A percentile compares a stretch with the other conserved stretches of the same genome.
Evolutionary conservation across 345 rosid species (phyloP).

Genomic region (Hypericum perforatum): DNA sequence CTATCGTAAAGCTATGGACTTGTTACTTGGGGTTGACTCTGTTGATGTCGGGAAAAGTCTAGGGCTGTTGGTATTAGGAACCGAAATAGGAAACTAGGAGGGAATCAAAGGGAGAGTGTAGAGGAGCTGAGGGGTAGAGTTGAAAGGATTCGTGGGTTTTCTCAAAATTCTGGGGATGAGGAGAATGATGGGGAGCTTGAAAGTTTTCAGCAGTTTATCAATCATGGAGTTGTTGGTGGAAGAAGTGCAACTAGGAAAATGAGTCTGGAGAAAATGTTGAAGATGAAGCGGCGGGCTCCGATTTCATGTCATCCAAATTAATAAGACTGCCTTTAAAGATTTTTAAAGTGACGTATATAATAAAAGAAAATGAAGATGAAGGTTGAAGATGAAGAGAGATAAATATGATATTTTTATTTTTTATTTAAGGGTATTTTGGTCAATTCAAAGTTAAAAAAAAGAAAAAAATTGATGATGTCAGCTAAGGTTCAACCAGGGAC

Average conservation of each 20-base stretch:
- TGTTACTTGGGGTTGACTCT: slow-evolving; percentile 64
- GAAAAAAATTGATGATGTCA: too few relatives aligned
- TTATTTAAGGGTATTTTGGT: too few relatives aligned
- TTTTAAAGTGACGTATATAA: too few relatives aligned
- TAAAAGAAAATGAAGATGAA: too few relatives aligned
- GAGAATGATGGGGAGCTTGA: slow-evolving; percentile 50
- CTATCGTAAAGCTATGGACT: slow-evolving; percentile 47
- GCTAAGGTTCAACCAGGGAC: too few relatives aligned
- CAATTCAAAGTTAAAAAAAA: too few relatives aligned
- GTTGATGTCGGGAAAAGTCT: slow-evolving; percentile 49
- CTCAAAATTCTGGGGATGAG: slow-evolving; percentile 29
- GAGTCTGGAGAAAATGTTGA: slow-evolving; percentile 20
- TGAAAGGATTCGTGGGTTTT: slow-evolving; percentile 33
- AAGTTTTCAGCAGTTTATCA: slow-evolving; percentile 41
- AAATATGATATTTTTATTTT: too few relatives aligned
- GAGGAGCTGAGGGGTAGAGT: slow-evolving; percentile 38
- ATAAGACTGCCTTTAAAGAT: too few relatives aligned
- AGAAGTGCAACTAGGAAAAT: slow-evolving; percentile 16
- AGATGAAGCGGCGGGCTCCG: too few relatives aligned
- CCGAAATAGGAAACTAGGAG: slow-evolving; percentile 18
- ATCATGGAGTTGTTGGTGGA: slow-evolving; percentile 18
- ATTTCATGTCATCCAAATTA: too few relatives aligned
- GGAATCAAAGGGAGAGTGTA: slow-evolving; percentile 23
- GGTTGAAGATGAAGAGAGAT: too few relatives aligned
- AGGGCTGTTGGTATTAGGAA: slow-evolving; percentile 13